Evolutionary conservation across 176 grass and related monocot genomes (phyloP).

Genomic region (Stipa capillata): DNA sequence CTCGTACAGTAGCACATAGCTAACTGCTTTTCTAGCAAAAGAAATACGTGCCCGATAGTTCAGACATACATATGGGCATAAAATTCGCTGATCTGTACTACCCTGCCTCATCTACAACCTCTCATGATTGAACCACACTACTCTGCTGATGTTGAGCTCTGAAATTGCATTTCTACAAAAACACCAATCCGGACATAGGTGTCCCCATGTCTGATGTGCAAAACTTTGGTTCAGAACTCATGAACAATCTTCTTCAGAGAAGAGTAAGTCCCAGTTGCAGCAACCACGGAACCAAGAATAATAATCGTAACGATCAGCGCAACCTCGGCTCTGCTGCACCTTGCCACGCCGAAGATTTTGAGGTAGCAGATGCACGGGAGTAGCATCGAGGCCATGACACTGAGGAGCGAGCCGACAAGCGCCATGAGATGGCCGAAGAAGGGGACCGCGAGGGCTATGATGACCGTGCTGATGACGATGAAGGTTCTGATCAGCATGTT

Average conservation of each 20-base stretch:
- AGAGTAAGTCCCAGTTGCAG: constrained; percentile 44
- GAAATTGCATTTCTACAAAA: not conserved
- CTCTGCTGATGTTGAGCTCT: not conserved
- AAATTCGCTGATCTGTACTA: not conserved
- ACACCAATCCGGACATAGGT: not conserved
- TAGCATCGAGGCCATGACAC: constrained; percentile 52
- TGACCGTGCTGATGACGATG: constrained; percentile 48
- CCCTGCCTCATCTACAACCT: not conserved
- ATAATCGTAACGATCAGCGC: constrained; percentile 34
- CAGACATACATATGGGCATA: not conserved
- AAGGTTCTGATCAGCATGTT: constrained; percentile 28
- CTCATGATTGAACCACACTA: not conserved
- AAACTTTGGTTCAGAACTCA: constrained; percentile 28
- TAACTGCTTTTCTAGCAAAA: not conserved
- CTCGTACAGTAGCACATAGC: not conserved
- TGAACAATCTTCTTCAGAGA: constrained; percentile 57
- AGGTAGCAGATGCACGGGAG: constrained; percentile 76
- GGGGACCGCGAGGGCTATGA: constrained; percentile 51
- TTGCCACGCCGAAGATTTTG: constrained; percentile 43
- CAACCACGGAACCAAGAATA: constrained; percentile 38
- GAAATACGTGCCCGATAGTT: not conserved
- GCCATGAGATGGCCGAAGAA: constrained; percentile 86
- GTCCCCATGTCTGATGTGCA: not conserved
- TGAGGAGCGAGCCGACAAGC: constrained; percentile 66
- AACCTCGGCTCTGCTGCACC: constrained; percentile 30